A percentile compares a stretch with the other conserved stretches of the same genome.
Conservation (phyloP, 176 grass and related monocot genomes). For the Carex kokanica region DNA sequence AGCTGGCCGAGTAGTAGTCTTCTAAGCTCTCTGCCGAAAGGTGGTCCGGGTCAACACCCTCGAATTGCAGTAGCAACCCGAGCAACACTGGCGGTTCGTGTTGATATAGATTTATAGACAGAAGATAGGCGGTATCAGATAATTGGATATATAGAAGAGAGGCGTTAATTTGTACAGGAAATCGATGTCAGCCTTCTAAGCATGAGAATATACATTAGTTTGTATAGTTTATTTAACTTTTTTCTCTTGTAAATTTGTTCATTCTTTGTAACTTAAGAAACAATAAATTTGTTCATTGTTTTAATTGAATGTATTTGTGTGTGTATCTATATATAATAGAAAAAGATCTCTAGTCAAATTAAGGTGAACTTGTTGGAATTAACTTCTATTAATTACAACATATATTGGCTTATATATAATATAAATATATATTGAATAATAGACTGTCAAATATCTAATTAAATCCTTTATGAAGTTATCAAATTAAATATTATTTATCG, state of each 20-base stretch:
- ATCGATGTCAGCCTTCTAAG: background rate
- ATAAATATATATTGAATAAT: too few species aligned
- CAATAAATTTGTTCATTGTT: background rate
- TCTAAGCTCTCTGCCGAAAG: slow-evolving; percentile 12
- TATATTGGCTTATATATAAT: too few species aligned
- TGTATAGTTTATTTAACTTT: background rate
- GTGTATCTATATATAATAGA: background rate
- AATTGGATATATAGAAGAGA: background rate
- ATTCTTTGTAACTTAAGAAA: background rate
- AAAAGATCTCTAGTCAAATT: background rate
- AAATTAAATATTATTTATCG: too few species aligned
- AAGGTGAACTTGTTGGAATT: too few species aligned
- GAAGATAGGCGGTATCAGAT: background rate
- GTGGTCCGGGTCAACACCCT: background rate
- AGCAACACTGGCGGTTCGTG: background rate
- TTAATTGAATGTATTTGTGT: background rate
- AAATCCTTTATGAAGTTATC: too few species aligned
- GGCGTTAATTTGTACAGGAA: background rate
- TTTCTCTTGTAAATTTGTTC: background rate
- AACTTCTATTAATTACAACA: background rate
- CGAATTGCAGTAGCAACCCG: background rate
- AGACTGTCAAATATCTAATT: too few species aligned
- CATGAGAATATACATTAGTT: background rate
- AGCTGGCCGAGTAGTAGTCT: slow-evolving; percentile 4
- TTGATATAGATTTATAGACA: background rate